A percentile compares a stretch with the other conserved stretches of the same genome.
Conservation (phyloP, 768 basidiomycete genomes). For the Russula olivacea region DNA sequence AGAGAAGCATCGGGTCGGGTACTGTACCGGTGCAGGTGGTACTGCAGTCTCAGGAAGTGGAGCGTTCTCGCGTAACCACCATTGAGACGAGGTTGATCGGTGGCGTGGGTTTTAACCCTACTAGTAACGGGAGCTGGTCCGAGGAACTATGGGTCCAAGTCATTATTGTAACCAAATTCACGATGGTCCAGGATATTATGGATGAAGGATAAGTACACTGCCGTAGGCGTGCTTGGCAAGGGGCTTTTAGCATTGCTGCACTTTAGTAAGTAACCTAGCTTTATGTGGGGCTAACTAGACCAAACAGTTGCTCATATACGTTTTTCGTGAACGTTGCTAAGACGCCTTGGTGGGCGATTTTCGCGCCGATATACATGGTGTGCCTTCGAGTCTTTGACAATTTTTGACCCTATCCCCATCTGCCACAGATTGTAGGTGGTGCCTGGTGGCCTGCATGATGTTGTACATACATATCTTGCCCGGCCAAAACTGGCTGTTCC, state of each 20-base stretch:
- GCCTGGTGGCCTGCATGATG: constrained; percentile 66
- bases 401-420: not conserved
- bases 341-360: constrained; percentile 28
- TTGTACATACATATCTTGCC: no score
- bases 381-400: not conserved
- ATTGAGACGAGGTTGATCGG: constrained; percentile 68
- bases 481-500: constrained; percentile 49
- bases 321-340: constrained; percentile 80
- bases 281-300: not conserved
- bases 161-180: not conserved
- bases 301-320: constrained; percentile 56
- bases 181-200: constrained; percentile 55
- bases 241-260: constrained; percentile 66
- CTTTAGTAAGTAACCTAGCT: constrained; percentile 49
- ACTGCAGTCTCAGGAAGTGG: constrained; percentile 68
- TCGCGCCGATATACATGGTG: constrained; percentile 71
- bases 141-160: not conserved
- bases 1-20: constrained; percentile 53
- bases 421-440: constrained; percentile 44
- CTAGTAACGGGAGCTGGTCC: not conserved
- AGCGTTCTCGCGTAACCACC: constrained; percentile 58
- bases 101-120: constrained; percentile 53
- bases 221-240: constrained; percentile 69
- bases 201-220: constrained; percentile 68
- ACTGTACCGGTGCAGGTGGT: constrained; percentile 54